A percentile compares a stretch with the other conserved stretches of the same genome.
Evolutionary conservation across 2,329 filamentous ascomycete genomes (phyloP).

Genomic region (Cadophora gregata): DNA sequence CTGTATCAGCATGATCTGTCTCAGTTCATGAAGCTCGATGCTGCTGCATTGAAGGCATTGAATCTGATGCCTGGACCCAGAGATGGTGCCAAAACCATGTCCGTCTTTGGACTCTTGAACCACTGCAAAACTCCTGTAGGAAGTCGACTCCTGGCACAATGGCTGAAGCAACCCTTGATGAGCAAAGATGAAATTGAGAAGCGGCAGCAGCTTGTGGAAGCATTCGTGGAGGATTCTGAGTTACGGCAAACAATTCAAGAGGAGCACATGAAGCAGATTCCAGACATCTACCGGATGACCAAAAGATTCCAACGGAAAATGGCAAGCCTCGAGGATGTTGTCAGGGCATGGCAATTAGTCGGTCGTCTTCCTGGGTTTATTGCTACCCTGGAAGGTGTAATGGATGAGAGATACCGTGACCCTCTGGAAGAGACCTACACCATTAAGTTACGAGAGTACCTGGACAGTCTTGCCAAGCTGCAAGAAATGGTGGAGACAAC

Average conservation of each 20-base stretch:
- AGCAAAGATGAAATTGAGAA: constrained; percentile 85
- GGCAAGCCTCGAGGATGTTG: constrained; percentile 93
- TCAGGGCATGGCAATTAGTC: constrained; percentile 91
- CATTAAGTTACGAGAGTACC: constrained; percentile 76
- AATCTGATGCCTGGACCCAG: constrained; percentile 96
- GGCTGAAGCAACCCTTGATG: constrained; percentile 98
- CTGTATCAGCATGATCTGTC: constrained; percentile 96
- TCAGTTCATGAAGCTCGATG: constrained; percentile 98
- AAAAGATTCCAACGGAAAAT: constrained; percentile 94
- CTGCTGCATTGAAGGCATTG: constrained; percentile 88
- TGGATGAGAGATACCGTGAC: constrained; percentile 92
- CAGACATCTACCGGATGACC: constrained; percentile 89
- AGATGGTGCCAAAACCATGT: constrained; percentile 98
- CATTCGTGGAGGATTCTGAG: constrained; percentile 91
- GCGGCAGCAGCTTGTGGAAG: constrained; percentile 92
- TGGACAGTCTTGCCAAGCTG: constrained; percentile 80
- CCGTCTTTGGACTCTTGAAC: constrained; percentile 89
- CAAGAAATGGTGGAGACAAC: constrained; percentile 99
- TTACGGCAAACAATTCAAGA: constrained; percentile 96
- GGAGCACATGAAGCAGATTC: constrained; percentile 89
- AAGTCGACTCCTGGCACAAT: constrained; percentile 87
- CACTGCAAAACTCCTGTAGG: constrained; percentile 97
- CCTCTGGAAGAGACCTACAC: constrained; percentile 89
- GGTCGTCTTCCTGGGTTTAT: constrained; percentile 92
- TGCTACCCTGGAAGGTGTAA: constrained; percentile 85